Evolutionary conservation across 495 filamentous ascomycete genomes (phyloP), one percentile per base, ranked within the genome.

Genomic region (Hypoxylon intermedium): DNA sequence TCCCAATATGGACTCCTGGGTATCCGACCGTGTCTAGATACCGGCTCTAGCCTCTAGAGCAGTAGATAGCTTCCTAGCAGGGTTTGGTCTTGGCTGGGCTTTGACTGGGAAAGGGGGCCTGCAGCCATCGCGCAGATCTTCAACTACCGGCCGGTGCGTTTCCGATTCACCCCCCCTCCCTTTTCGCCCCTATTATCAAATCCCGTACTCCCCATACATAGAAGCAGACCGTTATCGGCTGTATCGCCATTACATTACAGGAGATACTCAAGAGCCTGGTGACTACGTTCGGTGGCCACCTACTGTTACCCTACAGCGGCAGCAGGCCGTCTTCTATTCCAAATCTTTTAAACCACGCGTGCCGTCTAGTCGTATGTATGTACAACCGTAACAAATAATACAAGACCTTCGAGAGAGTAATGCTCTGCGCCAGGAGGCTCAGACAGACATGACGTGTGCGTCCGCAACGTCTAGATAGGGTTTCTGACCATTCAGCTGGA

Each of bases 71-170:
- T 30, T 11, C 41, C 51, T 46, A 21, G 37, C 46, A 52, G 30
- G 47, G 47, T 48, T 43, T 46, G 31, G 24, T 24, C 30, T 46
- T 24, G 55, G 52, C 61, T 56, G 48, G 33, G 33, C 31, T 24
- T 13, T 3, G 18, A 28, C 42, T 50, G 26, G 45, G 43, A 20
- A 26, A 18, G 31, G n/a, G 28, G 20, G 21, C 41, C 16, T 49
- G 51, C 55, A 55, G 52, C 60, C 11, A 41, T 53, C 26, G n/a
- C 42, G 63, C 36, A 67, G 63, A 67, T 67, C 63, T 5, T 54
- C 58, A 67, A 67, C 58, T 67, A 67, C 63, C 63, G 63, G 45
- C 54, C 55, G 62, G 60, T 65, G 56, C 61, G 40, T 53, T 64
- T 56, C 62, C 62, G 62, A 40, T 34, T 38, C 20, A n/a, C n/a